A percentile compares a stretch with the other conserved stretches of the same genome.
phyloP scores from a whole-genome alignment of 192 early-diverging fungal genomes.

The Umbelopsis ramanniana region DNA sequence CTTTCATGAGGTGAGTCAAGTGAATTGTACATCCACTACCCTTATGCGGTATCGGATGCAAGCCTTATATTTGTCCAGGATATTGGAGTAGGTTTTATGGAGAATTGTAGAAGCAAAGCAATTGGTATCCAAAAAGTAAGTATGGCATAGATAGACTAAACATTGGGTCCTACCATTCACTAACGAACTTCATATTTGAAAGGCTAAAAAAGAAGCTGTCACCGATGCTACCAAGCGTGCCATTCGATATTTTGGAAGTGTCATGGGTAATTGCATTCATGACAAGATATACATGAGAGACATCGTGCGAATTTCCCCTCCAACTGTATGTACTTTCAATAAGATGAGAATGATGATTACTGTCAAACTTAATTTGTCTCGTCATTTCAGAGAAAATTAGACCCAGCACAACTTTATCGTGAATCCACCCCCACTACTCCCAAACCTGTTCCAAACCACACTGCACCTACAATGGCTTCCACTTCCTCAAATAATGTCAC shows the following conservation, averaged over 20 bases:
- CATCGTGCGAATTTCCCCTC: background rate
- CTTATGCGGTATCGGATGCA: background rate
- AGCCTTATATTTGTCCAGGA: slow-evolving; percentile 56
- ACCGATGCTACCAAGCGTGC: slow-evolving; percentile 93
- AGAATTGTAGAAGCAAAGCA: slow-evolving; percentile 77
- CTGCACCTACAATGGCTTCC: background rate
- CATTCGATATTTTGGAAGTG: slow-evolving; percentile 84
- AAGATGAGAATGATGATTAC: background rate
- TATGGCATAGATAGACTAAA: background rate
- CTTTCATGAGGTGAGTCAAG: slow-evolving; percentile 68
- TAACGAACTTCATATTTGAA: background rate
- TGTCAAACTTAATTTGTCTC: background rate
- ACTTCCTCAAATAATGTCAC: background rate
- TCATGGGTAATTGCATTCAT: slow-evolving; percentile 84
- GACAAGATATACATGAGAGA: slow-evolving; percentile 68
- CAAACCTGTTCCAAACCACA: background rate
- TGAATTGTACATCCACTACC: background rate
- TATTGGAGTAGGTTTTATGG: slow-evolving; percentile 83
- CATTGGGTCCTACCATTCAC: background rate
- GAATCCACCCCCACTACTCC: background rate
- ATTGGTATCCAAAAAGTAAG: slow-evolving; percentile 83
- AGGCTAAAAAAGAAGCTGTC: slow-evolving; percentile 88
- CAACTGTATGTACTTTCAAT: background rate
- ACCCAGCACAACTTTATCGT: background rate
- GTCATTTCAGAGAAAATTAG: background rate